These are phyloP conservation scores for Solanum habrochaites DNA, from an alignment of 257 asterid species.

Conservation along the genomic window DNA sequence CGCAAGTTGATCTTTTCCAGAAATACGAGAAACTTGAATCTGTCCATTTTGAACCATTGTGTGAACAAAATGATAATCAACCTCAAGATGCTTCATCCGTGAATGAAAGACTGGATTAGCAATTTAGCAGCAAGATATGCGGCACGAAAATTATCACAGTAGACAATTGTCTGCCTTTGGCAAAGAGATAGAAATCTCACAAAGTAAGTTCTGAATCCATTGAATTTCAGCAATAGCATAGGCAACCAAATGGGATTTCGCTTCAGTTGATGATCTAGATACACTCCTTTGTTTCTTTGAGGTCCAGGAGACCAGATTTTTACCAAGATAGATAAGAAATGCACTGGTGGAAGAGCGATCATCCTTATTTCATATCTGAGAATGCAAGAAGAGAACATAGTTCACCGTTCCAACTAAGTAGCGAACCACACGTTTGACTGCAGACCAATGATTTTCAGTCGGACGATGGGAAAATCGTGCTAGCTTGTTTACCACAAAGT, in stretches of 20 bases:
- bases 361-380: not conserved
- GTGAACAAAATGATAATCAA: too few species aligned
- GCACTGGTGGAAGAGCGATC: not conserved
- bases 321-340: not conserved
- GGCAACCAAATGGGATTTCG: not conserved
- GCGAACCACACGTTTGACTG: not conserved
- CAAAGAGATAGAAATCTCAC: not conserved
- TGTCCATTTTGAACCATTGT: too few species aligned
- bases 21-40: too few species aligned
- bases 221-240: not conserved
- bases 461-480: not conserved
- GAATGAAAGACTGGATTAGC: not conserved
- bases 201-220: not conserved
- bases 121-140: not conserved
- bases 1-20: too few species aligned
- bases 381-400: not conserved
- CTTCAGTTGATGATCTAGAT: not conserved
- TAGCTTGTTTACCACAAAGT: not conserved
- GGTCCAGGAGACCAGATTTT: not conserved
- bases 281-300: not conserved
- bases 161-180: not conserved
- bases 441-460: not conserved
- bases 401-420: not conserved
- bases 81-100: too few species aligned
- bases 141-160: not conserved